Conservation (phyloP, 768 basidiomycete genomes). For the Kwoniella bestiolae region DNA sequence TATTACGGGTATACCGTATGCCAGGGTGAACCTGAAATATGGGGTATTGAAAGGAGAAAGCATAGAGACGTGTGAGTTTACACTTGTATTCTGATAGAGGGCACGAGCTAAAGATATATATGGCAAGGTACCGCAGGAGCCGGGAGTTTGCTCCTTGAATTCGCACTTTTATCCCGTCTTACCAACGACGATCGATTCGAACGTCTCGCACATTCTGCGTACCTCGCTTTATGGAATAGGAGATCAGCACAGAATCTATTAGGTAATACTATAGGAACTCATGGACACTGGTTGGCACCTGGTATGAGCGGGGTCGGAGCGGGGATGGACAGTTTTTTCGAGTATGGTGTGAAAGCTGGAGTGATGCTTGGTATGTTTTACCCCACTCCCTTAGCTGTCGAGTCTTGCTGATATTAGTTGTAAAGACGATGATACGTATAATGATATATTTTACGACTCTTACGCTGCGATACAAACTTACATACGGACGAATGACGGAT, state of each 20-base stretch:
- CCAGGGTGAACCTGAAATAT: constrained; percentile 82
- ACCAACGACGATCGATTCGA: constrained; percentile 90
- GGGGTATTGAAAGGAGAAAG: constrained; percentile 78
- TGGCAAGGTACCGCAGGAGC: constrained; percentile 82
- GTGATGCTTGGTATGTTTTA: constrained; percentile 51
- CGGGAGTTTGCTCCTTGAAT: constrained; percentile 89
- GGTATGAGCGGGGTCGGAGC: constrained; percentile 84
- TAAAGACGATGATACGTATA: constrained; percentile 79
- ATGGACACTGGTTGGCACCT: constrained; percentile 76
- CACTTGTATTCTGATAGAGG: not conserved
- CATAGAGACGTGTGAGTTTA: constrained; percentile 74
- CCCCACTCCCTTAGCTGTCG: too few species aligned
- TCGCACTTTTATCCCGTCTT: constrained; percentile 86
- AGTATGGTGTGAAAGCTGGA: constrained; percentile 60
- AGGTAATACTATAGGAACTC: constrained; percentile 83
- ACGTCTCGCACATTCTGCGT: constrained; percentile 81
- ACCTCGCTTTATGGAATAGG: constrained; percentile 91
- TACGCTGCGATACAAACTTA: constrained; percentile 86
- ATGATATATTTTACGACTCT: constrained; percentile 81
- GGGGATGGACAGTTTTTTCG: constrained; percentile 93
- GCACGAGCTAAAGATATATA: constrained; percentile 4
- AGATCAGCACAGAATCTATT: constrained; percentile 81
- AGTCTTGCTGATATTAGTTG: constrained; percentile 2
- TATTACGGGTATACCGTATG: constrained; percentile 87
- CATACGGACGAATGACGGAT: constrained; percentile 78